These are phyloP conservation scores for Syzygium malaccense DNA, from an alignment of 441 rosid species.

Conservation along the genomic window DNA sequence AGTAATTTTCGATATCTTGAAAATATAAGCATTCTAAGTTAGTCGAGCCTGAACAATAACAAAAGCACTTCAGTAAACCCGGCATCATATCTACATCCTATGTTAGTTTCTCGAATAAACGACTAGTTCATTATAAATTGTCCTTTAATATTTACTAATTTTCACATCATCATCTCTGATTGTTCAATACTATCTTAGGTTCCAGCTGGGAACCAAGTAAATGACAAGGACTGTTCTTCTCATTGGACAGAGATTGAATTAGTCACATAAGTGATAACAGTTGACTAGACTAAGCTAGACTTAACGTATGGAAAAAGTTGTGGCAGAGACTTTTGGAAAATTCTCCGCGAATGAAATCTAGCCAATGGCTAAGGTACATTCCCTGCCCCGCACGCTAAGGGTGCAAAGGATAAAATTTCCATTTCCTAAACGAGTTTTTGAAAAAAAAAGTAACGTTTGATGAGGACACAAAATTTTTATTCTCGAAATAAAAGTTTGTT, in stretches of 20 bases:
- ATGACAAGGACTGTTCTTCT: neutral
- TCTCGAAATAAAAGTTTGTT: too few relatives aligned
- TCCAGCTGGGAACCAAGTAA: neutral
- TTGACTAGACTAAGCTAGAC: too few relatives aligned
- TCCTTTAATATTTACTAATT: too few relatives aligned
- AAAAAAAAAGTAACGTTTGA: too few relatives aligned
- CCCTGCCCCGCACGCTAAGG: too few relatives aligned
- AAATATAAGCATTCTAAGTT: too few relatives aligned
- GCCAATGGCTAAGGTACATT: too few relatives aligned
- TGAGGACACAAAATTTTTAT: too few relatives aligned
- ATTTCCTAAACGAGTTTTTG: too few relatives aligned
- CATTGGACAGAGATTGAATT: neutral
- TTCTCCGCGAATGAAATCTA: too few relatives aligned
- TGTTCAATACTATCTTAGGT: neutral
- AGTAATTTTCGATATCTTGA: neutral
- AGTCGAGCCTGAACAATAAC: rapidly evolving
- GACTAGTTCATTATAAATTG: neutral
- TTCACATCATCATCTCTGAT: neutral
- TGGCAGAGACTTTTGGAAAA: too few relatives aligned
- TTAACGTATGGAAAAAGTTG: neutral
- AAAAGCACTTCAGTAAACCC: neutral
- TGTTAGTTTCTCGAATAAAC: neutral
- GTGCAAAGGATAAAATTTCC: too few relatives aligned
- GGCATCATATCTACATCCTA: neutral
- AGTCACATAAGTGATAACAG: neutral